Base-by-base conservation (phyloP, 2,329 filamentous ascomycete species). In the Pestalotiopsis sp. region DNA sequence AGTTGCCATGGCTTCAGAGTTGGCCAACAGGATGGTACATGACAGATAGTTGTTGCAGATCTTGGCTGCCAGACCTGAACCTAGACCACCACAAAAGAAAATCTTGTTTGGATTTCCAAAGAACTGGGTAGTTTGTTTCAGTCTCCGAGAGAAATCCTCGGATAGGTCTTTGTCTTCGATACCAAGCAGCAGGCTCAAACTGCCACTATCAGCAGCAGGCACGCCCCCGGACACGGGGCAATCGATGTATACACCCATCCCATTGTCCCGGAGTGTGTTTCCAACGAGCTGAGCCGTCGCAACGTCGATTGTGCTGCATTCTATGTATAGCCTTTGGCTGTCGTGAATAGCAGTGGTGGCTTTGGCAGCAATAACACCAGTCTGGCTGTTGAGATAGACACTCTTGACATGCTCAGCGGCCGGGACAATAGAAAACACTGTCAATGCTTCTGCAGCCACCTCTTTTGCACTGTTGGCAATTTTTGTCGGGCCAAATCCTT, bases 21-120 rank as follows among this genome's bases (percentile, higher is more conserved):
- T 64, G 36, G 39, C 36, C n/a, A 64, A 20, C 36, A 64, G 20
- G 25, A 64, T 25, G 11, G 61, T 45, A 17, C 61, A 64, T 13
- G 61, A 64, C 36, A 52, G 36, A 5, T 64, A 64, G 61, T 64
- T 64, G 36, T 64, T 64, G 61, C 61, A 45, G 36, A 64, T 41
- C 39, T 64, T 64, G 36, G 61, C 61, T 14, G 61, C 61, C 39
- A 64, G 39, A 23, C 61, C 61, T 17, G 31, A 45, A 20, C 61
- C 61, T 9, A 64, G 36, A 20, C 36, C 3, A 20, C 61, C 61
- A 20, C 61, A 64, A 17, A 25, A 49, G n/a, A 64, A 64, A 7
- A 49, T 45, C 25, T 62, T 62, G 25, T 62, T 31, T 2, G 61
- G 61, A 31, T 49, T 27, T 25, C 61, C 61, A 27, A 64, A 14